Conservation (phyloP, 257 asterid species). For the Eustoma russellianum region DNA sequence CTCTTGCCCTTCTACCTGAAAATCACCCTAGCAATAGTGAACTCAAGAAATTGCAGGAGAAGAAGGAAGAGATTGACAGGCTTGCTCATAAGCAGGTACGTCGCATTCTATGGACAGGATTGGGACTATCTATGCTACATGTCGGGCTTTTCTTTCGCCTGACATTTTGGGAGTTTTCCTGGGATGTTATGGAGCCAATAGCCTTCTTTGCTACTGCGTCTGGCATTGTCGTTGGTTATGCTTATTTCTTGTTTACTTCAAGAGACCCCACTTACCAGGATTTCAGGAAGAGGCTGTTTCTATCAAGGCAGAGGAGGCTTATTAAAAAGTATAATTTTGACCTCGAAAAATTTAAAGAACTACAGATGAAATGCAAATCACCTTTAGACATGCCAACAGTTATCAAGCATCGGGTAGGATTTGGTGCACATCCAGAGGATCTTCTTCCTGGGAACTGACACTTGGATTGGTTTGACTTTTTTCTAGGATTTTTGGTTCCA, state of each 20-base stretch:
- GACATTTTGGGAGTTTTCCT: constrained; percentile 92
- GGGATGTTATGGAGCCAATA: constrained; percentile 97
- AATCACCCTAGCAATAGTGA: constrained; percentile 59
- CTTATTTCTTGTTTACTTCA: constrained; percentile 76
- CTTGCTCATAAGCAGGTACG: constrained; percentile 84
- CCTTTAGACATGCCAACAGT: constrained; percentile 35
- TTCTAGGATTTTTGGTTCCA: not conserved
- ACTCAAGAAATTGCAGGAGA: constrained; percentile 48
- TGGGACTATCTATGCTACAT: constrained; percentile 49
- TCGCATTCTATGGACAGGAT: constrained; percentile 67
- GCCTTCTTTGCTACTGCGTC: constrained; percentile 71
- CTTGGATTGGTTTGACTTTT: not conserved
- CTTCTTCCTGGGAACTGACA: constrained; percentile 41
- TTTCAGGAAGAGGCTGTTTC: constrained; percentile 67
- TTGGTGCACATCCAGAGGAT: constrained; percentile 47
- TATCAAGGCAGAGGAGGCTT: constrained; percentile 83
- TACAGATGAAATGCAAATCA: constrained; percentile 53
- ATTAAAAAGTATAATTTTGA: constrained; percentile 58
- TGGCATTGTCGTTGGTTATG: constrained; percentile 73
- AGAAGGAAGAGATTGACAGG: constrained; percentile 53
- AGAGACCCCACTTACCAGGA: constrained; percentile 86
- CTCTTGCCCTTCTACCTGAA: constrained; percentile 56
- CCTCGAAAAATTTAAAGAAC: constrained; percentile 53
- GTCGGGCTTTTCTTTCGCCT: constrained; percentile 88
- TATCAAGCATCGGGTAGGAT: constrained; percentile 42